Evolutionary conservation across 192 early-diverging fungal genomes (phyloP), one percentile per base, ranked within the genome.

Genomic region (Mortierella hygrophila): DNA sequence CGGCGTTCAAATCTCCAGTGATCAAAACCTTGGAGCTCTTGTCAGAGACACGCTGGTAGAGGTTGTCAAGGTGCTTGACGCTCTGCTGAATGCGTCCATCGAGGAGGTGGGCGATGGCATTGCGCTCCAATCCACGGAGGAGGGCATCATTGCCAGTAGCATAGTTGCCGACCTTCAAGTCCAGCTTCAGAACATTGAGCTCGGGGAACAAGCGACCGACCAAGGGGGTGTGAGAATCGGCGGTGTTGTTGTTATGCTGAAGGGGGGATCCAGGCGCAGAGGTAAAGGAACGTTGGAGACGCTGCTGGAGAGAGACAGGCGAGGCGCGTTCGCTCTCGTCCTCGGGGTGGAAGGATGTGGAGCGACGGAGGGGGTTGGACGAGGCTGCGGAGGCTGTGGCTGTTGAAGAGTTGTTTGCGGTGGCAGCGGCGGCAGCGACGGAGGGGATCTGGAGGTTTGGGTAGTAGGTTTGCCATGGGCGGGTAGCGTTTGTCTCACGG

Each of bases 1-100:
- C 99, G 16, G 97, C 97, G 80, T 99, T 99, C 76, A 99, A 88
- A 89, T 99, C 99, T 72, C 99, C 99, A 20, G 98, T 98, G 68
- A 99, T 97, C 26, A 99, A 89, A 15, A 99, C 97, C 89, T 96
- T 96, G 55, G 97, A 98, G 37, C 94, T 94, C 71, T 93, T 96
- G 90, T 99, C 99, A 8, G 94, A 91, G 37, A 99, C 95, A 49
- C 99, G 95, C 46, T 92, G 90, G 76, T 95, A 88, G 46, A 99
- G 94, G 76, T 94, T 96, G 83, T 96, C 93, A 42, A 98, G 92
- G 80, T 99, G 95, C 40, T 91, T 90, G 74, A 90, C 88, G 85
- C 93, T 93, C 70, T 77, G 74, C 87, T 96, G 93, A 47, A 97
- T 88, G 29, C 93, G 91, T 68, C 94, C 94, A 77, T 94, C 93